phyloP scores from a whole-genome alignment of 2,329 filamentous ascomycete species.

The Neurospora sp. region DNA sequence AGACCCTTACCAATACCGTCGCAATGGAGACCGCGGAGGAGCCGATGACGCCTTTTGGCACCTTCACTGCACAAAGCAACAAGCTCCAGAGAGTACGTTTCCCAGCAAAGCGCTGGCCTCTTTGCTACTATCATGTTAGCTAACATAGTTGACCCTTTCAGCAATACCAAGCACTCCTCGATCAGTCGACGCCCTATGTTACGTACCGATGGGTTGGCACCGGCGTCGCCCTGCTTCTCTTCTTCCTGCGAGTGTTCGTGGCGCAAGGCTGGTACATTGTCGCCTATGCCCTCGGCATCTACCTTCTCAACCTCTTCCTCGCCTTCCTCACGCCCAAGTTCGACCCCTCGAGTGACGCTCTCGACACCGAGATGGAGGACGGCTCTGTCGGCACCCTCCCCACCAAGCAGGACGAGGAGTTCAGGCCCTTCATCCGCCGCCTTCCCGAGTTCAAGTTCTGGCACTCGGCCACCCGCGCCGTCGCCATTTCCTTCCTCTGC shows the following conservation, averaged over 20 bases:
- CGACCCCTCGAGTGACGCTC: slow-evolving; percentile 82
- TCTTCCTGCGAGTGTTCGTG: slow-evolving; percentile 81
- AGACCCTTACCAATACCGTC: neutral
- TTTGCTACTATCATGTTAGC: slow-evolving; percentile 1
- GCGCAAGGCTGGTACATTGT: slow-evolving; percentile 99
- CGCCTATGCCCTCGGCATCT: slow-evolving; percentile 95
- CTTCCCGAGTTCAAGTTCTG: slow-evolving; percentile 99
- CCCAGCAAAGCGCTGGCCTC: neutral
- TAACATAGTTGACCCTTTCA: slow-evolving; percentile 26
- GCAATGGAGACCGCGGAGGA: slow-evolving; percentile 16
- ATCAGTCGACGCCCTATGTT: slow-evolving; percentile 84
- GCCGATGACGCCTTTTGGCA: slow-evolving; percentile 17
- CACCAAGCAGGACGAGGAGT: slow-evolving; percentile 95
- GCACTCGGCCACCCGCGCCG: slow-evolving; percentile 86
- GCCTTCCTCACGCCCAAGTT: slow-evolving; percentile 98
- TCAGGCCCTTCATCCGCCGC: slow-evolving; percentile 90
- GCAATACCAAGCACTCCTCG: slow-evolving; percentile 90
- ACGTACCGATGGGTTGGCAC: slow-evolving; percentile 86
- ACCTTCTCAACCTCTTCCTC: slow-evolving; percentile 97
- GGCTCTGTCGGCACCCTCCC: slow-evolving; percentile 73
- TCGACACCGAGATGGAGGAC: slow-evolving; percentile 95
- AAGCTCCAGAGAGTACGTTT: slow-evolving; percentile 45
- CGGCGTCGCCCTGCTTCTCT: slow-evolving; percentile 62
- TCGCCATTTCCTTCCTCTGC: slow-evolving; percentile 74
- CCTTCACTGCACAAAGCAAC: slow-evolving; percentile 16